A percentile compares a stretch with the other conserved stretches of the same genome.
Conservation (phyloP, 345 rosid genomes). For the Durio zibethinus region DNA sequence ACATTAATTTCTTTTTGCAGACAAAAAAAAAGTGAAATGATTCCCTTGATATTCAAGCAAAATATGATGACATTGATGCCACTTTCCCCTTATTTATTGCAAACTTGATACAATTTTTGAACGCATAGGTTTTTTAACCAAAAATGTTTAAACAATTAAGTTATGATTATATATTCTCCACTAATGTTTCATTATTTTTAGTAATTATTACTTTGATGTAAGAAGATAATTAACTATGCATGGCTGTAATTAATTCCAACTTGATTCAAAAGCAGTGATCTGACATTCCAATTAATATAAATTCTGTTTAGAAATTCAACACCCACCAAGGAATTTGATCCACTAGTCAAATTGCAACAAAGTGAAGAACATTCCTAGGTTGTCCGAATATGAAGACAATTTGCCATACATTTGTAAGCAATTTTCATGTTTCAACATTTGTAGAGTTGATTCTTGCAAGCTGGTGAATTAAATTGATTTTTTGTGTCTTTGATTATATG, state of each 20-base stretch:
- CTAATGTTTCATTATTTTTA: background rate
- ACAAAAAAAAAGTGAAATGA: background rate
- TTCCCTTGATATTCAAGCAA: slow-evolving; percentile 4
- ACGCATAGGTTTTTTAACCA: background rate
- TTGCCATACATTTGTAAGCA: background rate
- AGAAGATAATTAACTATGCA: background rate
- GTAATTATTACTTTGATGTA: background rate
- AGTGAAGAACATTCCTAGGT: background rate
- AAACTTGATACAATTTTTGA: background rate
- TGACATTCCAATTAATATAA: too few species aligned
- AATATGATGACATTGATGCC: background rate
- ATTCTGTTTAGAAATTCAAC: background rate
- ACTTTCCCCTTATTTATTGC: background rate
- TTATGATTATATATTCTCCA: background rate
- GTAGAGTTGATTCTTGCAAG: background rate
- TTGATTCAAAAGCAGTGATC: background rate
- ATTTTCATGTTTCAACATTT: background rate
- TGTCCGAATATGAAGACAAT: background rate
- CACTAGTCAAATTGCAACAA: slow-evolving; percentile 4
- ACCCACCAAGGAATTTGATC: background rate
- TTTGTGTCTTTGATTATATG: too few species aligned
- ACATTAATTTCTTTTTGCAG: background rate
- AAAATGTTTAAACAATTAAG: background rate
- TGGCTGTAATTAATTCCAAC: background rate
- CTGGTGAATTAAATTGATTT: background rate